phyloP scores from a whole-genome alignment of 257 asterid genomes.

The Cynanchum wilfordii region DNA sequence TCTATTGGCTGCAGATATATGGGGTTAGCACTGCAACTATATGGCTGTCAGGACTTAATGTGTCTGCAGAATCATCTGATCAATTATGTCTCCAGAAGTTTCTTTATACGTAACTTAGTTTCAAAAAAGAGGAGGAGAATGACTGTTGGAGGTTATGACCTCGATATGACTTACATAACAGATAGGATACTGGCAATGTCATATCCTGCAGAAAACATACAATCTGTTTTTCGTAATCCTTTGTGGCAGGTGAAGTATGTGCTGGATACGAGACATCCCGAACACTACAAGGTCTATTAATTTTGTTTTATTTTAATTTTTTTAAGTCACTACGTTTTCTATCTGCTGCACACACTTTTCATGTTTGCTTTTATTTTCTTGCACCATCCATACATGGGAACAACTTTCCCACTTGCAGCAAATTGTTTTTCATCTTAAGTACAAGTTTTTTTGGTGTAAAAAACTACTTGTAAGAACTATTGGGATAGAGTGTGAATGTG shows the following conservation, averaged over 20 bases:
- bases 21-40: slow-evolving; percentile 44
- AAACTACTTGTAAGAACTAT: too few relatives aligned
- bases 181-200: slow-evolving; percentile 73
- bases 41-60: slow-evolving; percentile 10
- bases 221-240: slow-evolving; percentile 77
- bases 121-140: slow-evolving; percentile 68
- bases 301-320: too few relatives aligned
- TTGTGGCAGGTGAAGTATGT: slow-evolving; percentile 83
- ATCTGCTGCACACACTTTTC: too few relatives aligned
- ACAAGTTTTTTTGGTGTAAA: too few relatives aligned
- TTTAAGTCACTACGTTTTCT: not conserved
- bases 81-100: slow-evolving; percentile 39
- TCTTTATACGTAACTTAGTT: slow-evolving; percentile 58
- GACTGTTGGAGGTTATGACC: slow-evolving; percentile 79
- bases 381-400: too few relatives aligned
- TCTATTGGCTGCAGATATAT: slow-evolving; percentile 25
- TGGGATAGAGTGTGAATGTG: too few relatives aligned
- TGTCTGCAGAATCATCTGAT: slow-evolving; percentile 30
- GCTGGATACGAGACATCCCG: slow-evolving; percentile 65
- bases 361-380: too few relatives aligned
- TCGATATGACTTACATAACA: slow-evolving; percentile 78
- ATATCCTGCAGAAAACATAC: slow-evolving; percentile 73
- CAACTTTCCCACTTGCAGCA: not conserved
- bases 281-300: slow-evolving; percentile 57
- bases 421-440: too few relatives aligned